Base-by-base conservation (phyloP, 306 rosid genomes). In the Trifolium dubium region DNA sequence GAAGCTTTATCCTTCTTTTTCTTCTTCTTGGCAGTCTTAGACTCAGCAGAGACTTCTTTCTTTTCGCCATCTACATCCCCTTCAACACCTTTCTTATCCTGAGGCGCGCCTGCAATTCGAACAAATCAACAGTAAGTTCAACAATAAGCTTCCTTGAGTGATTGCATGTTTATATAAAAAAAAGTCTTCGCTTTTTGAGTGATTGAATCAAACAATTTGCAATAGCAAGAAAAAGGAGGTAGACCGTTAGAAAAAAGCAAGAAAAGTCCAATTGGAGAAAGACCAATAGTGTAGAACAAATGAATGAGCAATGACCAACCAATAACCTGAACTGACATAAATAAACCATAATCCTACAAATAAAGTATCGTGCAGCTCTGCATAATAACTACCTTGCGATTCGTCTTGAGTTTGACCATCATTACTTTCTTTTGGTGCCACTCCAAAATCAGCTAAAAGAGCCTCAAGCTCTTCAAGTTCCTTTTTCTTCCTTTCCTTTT, bases 391-490 rank as follows among this genome's bases (percentile, higher is more conserved):
- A 91, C 98, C 98, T 77, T 65, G 80, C 2, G 93, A 79, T 40
- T 88, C 96, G 23, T 88, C 92, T 74, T 89, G 96, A 64, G 84
- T 90, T 78, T 91, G 96, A 69, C 84, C 82, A 35, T 77, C 77
- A 44, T 78, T 85, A 73, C 76, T 78, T 72, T 87, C 96, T 76
- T 86, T 89, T 56, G 71, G 86, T 46, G 78, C 6, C 28, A 88
- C 96, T 73, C 90, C 96, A 73, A 94, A 90, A 84, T 92, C 96
- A 75, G 99, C 97, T 58, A 92, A 79, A 82, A 94, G 93, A 49
- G 97, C 97, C 62, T 94, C 99, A 66, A 94, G 97, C 81, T 94
- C 99, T 5, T 85, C 99, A 82, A 94, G 97, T 62, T 89, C 99
- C 84, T 89, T 94, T 76, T 94, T 94, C 86, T 94, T 94, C 83